phyloP scores from a whole-genome alignment of 345 rosid species.

The Lepidium sativum region DNA sequence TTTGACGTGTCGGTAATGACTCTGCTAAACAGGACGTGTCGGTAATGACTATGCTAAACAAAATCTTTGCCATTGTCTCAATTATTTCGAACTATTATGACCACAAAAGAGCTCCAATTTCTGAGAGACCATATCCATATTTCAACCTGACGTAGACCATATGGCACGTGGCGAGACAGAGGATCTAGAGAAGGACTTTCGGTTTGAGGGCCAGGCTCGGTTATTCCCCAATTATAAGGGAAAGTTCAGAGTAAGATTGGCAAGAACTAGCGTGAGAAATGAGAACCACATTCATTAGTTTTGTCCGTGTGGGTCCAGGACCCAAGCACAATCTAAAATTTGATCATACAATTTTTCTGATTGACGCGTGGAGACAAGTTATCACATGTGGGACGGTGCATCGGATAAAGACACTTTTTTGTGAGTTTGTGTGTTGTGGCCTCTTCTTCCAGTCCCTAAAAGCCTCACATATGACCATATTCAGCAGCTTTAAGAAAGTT shows the following conservation, averaged over 20 bases:
- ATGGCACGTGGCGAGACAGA: background rate
- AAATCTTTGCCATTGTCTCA: background rate
- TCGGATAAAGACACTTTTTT: constrained; percentile 27
- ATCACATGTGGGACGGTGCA: constrained; percentile 56
- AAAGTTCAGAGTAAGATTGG: background rate
- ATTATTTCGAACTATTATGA: background rate
- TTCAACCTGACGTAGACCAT: background rate
- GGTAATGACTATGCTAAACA: constrained; percentile 5
- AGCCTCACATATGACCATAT: background rate
- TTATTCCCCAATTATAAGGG: background rate
- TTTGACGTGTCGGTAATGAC: constrained; percentile 5
- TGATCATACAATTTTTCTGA: background rate
- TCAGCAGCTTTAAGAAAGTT: background rate
- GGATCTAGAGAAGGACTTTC: background rate
- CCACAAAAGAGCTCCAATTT: background rate
- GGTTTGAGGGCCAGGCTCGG: background rate
- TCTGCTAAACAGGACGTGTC: background rate
- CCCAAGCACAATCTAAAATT: background rate
- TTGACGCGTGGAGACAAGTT: constrained; percentile 22
- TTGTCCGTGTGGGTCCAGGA: constrained; percentile 18
- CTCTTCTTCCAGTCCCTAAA: constrained; percentile 1
- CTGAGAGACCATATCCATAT: background rate
- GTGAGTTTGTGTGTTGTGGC: constrained; percentile 13
- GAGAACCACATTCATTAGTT: constrained; percentile 23
- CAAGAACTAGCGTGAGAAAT: constrained; percentile 13